Base-by-base conservation (phyloP, 1,284 basidiomycete species). In the Amylostereum chailletii region DNA sequence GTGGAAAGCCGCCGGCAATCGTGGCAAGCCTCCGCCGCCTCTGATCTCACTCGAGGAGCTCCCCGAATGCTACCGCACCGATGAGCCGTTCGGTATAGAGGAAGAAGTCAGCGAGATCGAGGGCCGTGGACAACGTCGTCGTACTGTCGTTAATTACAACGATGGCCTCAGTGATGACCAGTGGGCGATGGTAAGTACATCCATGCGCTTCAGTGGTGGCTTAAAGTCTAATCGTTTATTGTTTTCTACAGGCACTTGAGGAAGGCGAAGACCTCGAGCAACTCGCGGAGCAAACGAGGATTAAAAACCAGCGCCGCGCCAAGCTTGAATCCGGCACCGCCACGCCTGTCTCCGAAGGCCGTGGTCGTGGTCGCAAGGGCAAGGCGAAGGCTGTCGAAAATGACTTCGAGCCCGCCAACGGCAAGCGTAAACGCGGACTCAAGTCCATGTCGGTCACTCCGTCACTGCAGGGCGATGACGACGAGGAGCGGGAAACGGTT, bases 101-200 rank as follows among this genome's bases (percentile, higher is more conserved):
- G 81, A 85, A 49, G 69, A 81, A 1, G 79, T 90, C 39, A 85
- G 90, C 36, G 73, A 81, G 48, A 58, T 81, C 29, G 86, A 90
- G 60, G 90, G 90, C 43, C 81, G 91, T 53, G 92, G 94, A 40
- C 86, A 91, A 62, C 78, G 95, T 51, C 81, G 82, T 51, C 79
- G 90, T 57, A 87, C 81, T 50, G 78, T 87, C 33, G 92, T 99
- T 50, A 88, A 85, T 62, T 99, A 99, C 65, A 94, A 90, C 55
- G 95, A 98, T 63, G 94, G 94, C 19, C 74, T 98, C 47, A 88
- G 85, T 48, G 94, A 98, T 60, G 94, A 97, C 62, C 88, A 95
- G 59, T 98, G 90, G 87, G 81, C 90, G 36, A 79, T 89, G 74
- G 83, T 85, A 61, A 54, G 73, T 60, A 3, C 31, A 42, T 29